Conservation (phyloP, 305 asterid genomes). For the Ajuga reptans region DNA sequence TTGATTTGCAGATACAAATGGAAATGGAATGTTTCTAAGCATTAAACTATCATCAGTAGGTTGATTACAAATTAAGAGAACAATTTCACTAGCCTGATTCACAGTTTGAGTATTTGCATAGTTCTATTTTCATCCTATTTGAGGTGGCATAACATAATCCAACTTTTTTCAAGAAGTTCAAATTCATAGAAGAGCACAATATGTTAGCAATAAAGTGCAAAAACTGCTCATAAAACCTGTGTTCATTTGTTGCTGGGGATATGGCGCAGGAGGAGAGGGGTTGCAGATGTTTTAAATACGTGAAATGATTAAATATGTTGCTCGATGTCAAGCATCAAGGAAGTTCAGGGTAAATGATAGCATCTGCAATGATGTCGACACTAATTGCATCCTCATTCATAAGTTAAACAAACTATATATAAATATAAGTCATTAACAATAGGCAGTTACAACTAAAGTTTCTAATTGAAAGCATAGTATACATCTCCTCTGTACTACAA, state of each 20-base stretch:
- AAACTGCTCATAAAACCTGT: background rate
- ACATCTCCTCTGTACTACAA: background rate
- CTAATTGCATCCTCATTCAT: background rate
- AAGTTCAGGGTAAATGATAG: background rate
- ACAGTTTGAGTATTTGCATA: background rate
- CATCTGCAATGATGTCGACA: background rate
- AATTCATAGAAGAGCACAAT: background rate
- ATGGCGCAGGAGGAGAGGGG: background rate
- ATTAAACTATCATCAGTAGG: background rate
- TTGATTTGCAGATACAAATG: background rate
- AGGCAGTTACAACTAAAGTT: background rate
- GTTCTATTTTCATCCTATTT: background rate
- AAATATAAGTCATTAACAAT: background rate
- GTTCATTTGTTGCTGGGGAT: too few species aligned
- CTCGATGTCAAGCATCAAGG: background rate
- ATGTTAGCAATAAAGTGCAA: background rate
- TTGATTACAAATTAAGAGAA: background rate
- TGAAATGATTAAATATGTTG: background rate
- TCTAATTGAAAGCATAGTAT: background rate
- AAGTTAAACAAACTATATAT: background rate
- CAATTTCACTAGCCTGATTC: background rate
- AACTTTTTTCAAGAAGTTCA: background rate
- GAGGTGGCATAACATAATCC: background rate
- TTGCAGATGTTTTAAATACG: background rate
- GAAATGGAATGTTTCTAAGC: background rate